A percentile compares a stretch with the other conserved stretches of the same genome.
phyloP scores from a whole-genome alignment of 176 grass and related monocot species.

The Puya raimondii region DNA sequence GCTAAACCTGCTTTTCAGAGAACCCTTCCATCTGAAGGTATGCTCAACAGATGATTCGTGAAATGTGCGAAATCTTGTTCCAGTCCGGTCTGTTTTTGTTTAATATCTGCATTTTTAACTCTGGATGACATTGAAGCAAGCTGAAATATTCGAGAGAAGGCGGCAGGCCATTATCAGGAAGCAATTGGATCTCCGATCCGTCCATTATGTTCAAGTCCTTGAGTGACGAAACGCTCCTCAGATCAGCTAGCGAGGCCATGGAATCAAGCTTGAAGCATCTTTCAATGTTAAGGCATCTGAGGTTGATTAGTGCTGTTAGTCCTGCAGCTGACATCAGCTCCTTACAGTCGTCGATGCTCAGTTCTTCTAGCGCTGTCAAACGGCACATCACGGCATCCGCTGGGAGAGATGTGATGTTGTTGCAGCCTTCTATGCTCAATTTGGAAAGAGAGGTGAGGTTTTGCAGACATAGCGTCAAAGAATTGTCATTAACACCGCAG shows the following conservation, averaged over 20 bases:
- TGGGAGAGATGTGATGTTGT: slow-evolving; percentile 7
- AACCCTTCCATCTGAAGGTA: not conserved
- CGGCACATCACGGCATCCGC: not conserved
- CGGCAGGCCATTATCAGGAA: slow-evolving; percentile 5
- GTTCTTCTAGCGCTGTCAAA: not conserved
- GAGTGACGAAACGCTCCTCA: slow-evolving; percentile 3
- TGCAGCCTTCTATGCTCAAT: slow-evolving; percentile 10
- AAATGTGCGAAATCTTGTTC: slow-evolving; percentile 14
- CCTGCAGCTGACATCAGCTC: slow-evolving; percentile 1
- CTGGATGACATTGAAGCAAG: slow-evolving; percentile 7
- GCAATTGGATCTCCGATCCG: slow-evolving; percentile 1
- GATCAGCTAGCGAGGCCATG: not conserved
- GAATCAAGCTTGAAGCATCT: not conserved
- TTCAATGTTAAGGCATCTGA: slow-evolving; percentile 1
- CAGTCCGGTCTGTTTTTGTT: slow-evolving; percentile 6
- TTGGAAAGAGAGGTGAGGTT: not conserved
- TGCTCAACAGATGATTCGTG: slow-evolving; percentile 3
- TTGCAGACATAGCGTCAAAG: not conserved
- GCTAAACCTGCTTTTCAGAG: no score
- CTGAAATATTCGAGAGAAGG: slow-evolving; percentile 14
- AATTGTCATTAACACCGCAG: slow-evolving; percentile 8
- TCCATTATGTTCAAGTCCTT: slow-evolving; percentile 12
- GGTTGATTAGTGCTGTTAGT: not conserved
- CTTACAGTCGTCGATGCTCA: not conserved
- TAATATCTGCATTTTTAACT: slow-evolving; percentile 2